A percentile compares a stretch with the other conserved stretches of the same genome.
These are phyloP conservation scores for Russula earlei DNA, from an alignment of 768 basidiomycete genomes.

Conservation along the genomic window DNA sequence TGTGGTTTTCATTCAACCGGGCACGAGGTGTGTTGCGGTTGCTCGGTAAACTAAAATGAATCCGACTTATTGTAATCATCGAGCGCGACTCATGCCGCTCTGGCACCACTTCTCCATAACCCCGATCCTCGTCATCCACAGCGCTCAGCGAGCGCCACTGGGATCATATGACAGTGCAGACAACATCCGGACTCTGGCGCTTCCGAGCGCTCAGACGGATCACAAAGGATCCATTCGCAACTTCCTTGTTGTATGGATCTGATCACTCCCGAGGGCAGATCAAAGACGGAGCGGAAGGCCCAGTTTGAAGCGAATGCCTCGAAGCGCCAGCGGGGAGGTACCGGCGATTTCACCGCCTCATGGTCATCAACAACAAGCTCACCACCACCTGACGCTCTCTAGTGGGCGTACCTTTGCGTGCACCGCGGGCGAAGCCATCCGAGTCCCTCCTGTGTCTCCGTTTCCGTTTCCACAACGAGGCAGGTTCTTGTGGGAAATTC, in stretches of 20 bases:
- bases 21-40: too few species aligned
- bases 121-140: too few species aligned
- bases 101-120: too few species aligned
- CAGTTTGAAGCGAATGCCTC: neutral
- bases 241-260: neutral
- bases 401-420: neutral
- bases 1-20: too few species aligned
- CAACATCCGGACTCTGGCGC: too few species aligned
- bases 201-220: too few species aligned
- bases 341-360: neutral
- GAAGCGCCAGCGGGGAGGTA: neutral
- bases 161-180: too few species aligned
- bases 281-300: neutral
- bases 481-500: neutral
- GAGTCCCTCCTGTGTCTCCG: too few species aligned
- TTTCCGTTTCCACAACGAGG: neutral
- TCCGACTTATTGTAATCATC: too few species aligned
- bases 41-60: too few species aligned
- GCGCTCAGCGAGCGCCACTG: too few species aligned
- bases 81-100: too few species aligned
- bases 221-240: neutral
- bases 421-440: neutral
- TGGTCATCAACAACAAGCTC: neutral
- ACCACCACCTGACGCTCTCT: neutral
- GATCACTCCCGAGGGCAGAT: neutral